Conservation (phyloP, 2,329 filamentous ascomycete genomes). For the Curvularia lunata region DNA sequence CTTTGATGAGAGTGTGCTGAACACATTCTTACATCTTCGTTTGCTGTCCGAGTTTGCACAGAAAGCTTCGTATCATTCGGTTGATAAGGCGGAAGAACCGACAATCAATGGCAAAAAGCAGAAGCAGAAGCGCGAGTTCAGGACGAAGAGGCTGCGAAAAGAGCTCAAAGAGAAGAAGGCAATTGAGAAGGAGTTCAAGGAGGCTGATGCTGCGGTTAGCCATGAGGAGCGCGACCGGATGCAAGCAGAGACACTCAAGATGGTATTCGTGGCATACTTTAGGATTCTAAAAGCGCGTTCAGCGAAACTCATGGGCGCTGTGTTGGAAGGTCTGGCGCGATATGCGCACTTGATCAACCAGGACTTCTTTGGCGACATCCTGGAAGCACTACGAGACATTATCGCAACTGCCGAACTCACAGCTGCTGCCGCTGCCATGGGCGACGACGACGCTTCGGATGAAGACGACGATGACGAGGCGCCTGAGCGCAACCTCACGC, state of each 20-base stretch:
- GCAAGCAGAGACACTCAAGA: slow-evolving; percentile 93
- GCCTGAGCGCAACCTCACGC: slow-evolving; percentile 70
- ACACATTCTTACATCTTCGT: slow-evolving; percentile 88
- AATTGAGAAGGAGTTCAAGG: slow-evolving; percentile 89
- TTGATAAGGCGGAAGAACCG: slow-evolving; percentile 67
- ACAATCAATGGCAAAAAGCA: slow-evolving; percentile 61
- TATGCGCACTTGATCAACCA: slow-evolving; percentile 98
- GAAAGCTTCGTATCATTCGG: slow-evolving; percentile 78
- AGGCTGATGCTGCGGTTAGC: slow-evolving; percentile 87
- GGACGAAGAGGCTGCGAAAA: slow-evolving; percentile 88
- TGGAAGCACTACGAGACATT: slow-evolving; percentile 92
- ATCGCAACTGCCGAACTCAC: slow-evolving; percentile 72
- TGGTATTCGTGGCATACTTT: slow-evolving; percentile 96
- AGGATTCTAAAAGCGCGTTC: slow-evolving; percentile 84
- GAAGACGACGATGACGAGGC: slow-evolving; percentile 57
- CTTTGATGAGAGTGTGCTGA: slow-evolving; percentile 83
- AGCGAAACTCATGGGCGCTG: slow-evolving; percentile 91
- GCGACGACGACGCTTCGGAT: slow-evolving; percentile 56
- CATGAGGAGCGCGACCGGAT: slow-evolving; percentile 93
- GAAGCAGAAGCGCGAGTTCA: slow-evolving; percentile 81
- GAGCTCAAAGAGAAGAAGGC: slow-evolving; percentile 81
- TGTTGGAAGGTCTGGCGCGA: slow-evolving; percentile 90
- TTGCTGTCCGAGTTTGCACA: slow-evolving; percentile 85
- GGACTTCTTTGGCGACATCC: slow-evolving; percentile 95
- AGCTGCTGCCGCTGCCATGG: slow-evolving; percentile 55